Base-by-base conservation (phyloP, 257 asterid genomes). In the Lycium ferocissimum region DNA sequence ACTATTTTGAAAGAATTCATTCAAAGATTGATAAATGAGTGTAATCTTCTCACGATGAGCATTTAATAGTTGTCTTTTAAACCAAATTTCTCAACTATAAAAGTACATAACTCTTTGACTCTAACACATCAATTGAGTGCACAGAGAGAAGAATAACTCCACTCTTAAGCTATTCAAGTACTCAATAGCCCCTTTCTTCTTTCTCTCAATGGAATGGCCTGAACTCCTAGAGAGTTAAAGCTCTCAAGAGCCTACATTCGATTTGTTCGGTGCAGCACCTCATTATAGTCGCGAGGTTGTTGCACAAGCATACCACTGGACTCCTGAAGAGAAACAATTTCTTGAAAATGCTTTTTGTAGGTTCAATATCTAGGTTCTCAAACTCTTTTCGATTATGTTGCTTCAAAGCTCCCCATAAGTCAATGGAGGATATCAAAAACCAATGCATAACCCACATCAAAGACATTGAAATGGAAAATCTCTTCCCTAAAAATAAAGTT, bases 341-440 rank as follows among this genome's bases (percentile, higher is more conserved):
- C 40, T 70, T 22, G n/a, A 73, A 7, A 73, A 45, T 10, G 18
- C 11, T 20, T 73, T 73, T 45, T 72, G 59, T 73, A 22, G 56
- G 11, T 45, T n/a, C 3, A 73, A 10, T 12, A 45, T 13, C 58
- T 7, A 45, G 18, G 3, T n/a, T 20, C n/a, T 20, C 59, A 20
- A 45, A 5, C n/a, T 0, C 45, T 73, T 13, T 73, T 73, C 0
- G 59, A 73, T 2, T 73, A 45, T n/a, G 10, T 73, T 73, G 59
- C 58, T 45, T 73, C 59, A 45, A 45, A 73, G n/a, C 54, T 45
- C 6, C 80, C 80, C n/a, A 73, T 73, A 73, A 73, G 12, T 12
- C 80, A 6, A 0, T 73, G 8, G 38, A 45, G 6, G 38, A 73
- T 12, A 45, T 73, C 33, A 45, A 73, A 73, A 73, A n/a, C 0